A percentile compares a stretch with the other conserved stretches of the same genome.
These are phyloP conservation scores for Exophiala oligosperma DNA, from an alignment of 2,329 filamentous ascomycete genomes.

Conservation along the genomic window DNA sequence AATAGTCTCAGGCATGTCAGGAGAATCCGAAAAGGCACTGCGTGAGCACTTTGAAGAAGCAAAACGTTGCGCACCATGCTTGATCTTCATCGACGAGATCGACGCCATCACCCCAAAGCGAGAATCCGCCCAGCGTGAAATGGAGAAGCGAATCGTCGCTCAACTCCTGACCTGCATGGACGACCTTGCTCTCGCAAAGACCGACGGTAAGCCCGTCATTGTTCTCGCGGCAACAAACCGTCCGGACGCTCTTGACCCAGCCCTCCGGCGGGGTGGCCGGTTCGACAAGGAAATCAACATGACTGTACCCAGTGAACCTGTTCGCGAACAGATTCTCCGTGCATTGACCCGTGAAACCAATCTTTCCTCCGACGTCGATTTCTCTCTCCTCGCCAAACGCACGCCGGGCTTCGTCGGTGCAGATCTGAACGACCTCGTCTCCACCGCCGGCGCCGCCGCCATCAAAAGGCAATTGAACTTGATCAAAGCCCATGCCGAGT, in stretches of 20 bases:
- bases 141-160: slow-evolving; percentile 83
- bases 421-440: slow-evolving; percentile 73
- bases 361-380: slow-evolving; percentile 70
- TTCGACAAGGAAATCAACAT: slow-evolving; percentile 87
- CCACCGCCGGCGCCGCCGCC: slow-evolving; percentile 64
- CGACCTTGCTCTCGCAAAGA: slow-evolving; percentile 69
- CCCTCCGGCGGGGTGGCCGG: slow-evolving; percentile 69
- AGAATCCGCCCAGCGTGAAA: slow-evolving; percentile 79
- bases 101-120: slow-evolving; percentile 87
- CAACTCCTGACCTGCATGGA: slow-evolving; percentile 88
- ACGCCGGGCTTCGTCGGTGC: slow-evolving; percentile 93
- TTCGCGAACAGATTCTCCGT: slow-evolving; percentile 74
- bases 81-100: slow-evolving; percentile 90
- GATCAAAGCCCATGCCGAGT: slow-evolving; percentile 45
- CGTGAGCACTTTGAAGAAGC: slow-evolving; percentile 86
- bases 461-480: slow-evolving; percentile 61
- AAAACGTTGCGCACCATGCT: slow-evolving; percentile 77
- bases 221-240: slow-evolving; percentile 89
- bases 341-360: slow-evolving; percentile 67
- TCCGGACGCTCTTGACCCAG: slow-evolving; percentile 81
- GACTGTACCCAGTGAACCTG: slow-evolving; percentile 77
- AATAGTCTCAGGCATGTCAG: slow-evolving; percentile 82
- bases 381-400: slow-evolving; percentile 70
- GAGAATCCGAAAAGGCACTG: slow-evolving; percentile 84
- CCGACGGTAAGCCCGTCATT: slow-evolving; percentile 75